phyloP scores from a whole-genome alignment of 768 basidiomycete species.

The Lactarius evosmus region DNA sequence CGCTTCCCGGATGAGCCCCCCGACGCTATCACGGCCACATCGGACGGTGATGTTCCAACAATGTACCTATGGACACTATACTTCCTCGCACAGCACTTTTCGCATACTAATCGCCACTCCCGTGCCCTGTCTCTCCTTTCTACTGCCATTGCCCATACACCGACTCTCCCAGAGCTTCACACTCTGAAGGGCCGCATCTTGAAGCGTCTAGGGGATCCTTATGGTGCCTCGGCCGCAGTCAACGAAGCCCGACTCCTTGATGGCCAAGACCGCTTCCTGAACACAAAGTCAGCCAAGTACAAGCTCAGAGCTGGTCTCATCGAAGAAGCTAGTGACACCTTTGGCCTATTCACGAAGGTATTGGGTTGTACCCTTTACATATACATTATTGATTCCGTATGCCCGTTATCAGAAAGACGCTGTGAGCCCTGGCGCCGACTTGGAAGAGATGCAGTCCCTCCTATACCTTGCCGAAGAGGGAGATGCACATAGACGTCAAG shows the following conservation, averaged over 20 bases:
- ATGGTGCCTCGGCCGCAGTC: constrained; percentile 68
- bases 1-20: constrained; percentile 11
- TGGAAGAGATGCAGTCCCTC: constrained; percentile 95
- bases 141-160: constrained; percentile 75
- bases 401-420: constrained; percentile 71
- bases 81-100: constrained; percentile 89
- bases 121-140: constrained; percentile 61
- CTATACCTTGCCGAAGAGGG: constrained; percentile 84
- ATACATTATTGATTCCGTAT: not conserved
- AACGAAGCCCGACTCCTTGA: constrained; percentile 84
- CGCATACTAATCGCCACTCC: constrained; percentile 50
- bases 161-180: constrained; percentile 87
- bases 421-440: constrained; percentile 64
- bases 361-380: constrained; percentile 6
- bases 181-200: constrained; percentile 78
- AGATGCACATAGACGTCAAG: constrained; percentile 59
- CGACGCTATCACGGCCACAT: constrained; percentile 10
- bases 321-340: constrained; percentile 66
- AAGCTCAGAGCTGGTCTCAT: constrained; percentile 76
- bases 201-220: constrained; percentile 80
- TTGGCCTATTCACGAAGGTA: constrained; percentile 90
- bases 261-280: constrained; percentile 92
- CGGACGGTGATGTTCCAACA: constrained; percentile 58
- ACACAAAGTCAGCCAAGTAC: constrained; percentile 93
- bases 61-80: constrained; percentile 93